Conservation (phyloP, 1,284 basidiomycete species). For the Austroboletus rostrupii region DNA sequence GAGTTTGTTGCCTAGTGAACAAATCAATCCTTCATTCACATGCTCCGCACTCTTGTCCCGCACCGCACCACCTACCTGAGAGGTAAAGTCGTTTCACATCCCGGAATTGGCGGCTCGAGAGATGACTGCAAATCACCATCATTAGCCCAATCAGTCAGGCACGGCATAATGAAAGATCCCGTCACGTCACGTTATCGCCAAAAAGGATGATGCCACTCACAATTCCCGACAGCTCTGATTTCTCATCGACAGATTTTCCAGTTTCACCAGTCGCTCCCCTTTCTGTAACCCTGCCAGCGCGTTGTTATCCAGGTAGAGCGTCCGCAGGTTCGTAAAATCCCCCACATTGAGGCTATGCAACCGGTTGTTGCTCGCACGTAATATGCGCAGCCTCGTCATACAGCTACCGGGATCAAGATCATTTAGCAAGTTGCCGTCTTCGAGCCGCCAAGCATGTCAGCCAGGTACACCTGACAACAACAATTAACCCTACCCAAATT, state of each 20-base stretch:
- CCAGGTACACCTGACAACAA: constrained; percentile 11
- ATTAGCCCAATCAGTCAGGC: constrained; percentile 34
- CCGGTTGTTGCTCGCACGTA: constrained; percentile 83
- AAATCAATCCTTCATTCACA: constrained; percentile 7
- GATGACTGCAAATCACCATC: constrained; percentile 43
- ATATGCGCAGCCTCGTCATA: constrained; percentile 74
- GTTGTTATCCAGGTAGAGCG: constrained; percentile 92
- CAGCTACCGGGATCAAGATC: constrained; percentile 47
- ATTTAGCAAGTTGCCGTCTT: constrained; percentile 73
- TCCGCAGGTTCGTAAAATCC: constrained; percentile 73
- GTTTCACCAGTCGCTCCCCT: constrained; percentile 54
- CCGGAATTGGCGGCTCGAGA: constrained; percentile 72
- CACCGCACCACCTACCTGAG: constrained; percentile 60
- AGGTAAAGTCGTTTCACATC: constrained; percentile 93
- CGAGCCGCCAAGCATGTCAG: constrained; percentile 15
- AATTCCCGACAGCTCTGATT: constrained; percentile 77
- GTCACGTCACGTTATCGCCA: constrained; percentile 29
- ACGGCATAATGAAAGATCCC: constrained; percentile 35
- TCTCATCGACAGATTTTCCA: constrained; percentile 90
- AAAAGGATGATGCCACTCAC: constrained; percentile 46
- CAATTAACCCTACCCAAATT: constrained; percentile 67
- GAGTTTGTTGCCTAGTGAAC: constrained; percentile 45
- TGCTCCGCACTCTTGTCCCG: constrained; percentile 5
- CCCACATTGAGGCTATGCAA: constrained; percentile 68
- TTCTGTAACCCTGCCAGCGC: constrained; percentile 53